Evolutionary conservation across 768 basidiomycete genomes (phyloP), one percentile per base, ranked within the genome.

Genomic region (Saitozyma sp.): DNA sequence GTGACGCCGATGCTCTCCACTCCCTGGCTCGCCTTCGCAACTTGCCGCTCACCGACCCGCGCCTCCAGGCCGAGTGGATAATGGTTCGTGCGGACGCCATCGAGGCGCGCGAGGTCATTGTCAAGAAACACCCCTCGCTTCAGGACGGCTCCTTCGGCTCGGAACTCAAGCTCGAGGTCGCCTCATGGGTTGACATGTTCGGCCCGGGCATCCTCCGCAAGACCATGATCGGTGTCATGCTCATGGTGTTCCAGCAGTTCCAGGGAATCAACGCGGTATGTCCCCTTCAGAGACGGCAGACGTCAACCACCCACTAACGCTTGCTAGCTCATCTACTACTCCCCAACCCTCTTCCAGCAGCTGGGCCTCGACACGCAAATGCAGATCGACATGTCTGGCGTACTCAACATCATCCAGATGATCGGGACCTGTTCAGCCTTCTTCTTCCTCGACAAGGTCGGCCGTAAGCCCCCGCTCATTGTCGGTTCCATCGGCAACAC

Each of bases 401-500:
- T 64, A 17, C 51, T 56, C 41, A 68, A 68, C 59, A 55, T 68
- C 37, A 50, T 68, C 20, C 62, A 68, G 48, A 45, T 64, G 37
- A 43, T 58, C 14, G 66, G 49, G 8, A 55, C 56, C 37, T 17
- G 49, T 16, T 17, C 55, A 8, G 53, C 62, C 7, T 41, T 68
- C 19, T 45, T 59, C 38, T 29, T 20, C 5, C 20, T 68, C 38
- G 67, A 68, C 48, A 39, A 42, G 20, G 11, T 62, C 37, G 67
- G 67, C 40, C 59, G 67, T 14, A 51, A 50, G 16, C 59, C 67
- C 9, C 50, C 46, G 29, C 60, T 68, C 8, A 41, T 65, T 3
- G 0, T 57, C 41, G 90, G 90, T 8, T 86, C 88, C 62, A 29
- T 29, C 5, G 29, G 29, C 29, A 29, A 29, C 29, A 29, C 29